phyloP scores from a whole-genome alignment of 2,329 filamentous ascomycete species.

The Epicoccum nigrum region DNA sequence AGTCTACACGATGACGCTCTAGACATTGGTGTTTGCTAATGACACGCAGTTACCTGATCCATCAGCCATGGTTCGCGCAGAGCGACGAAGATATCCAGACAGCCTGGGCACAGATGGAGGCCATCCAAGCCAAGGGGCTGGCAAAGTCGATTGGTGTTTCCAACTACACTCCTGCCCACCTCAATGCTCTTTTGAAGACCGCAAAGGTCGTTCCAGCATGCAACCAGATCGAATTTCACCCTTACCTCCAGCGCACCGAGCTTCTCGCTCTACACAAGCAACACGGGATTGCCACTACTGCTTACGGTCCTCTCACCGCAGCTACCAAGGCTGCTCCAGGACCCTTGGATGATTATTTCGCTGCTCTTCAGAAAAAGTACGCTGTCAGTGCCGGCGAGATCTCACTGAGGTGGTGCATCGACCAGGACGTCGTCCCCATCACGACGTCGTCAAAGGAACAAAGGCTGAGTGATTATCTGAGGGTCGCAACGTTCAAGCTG shows the following conservation, averaged over 20 bases:
- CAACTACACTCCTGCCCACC: constrained; percentile 61
- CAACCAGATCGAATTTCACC: constrained; percentile 74
- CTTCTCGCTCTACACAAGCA: constrained; percentile 61
- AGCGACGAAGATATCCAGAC: constrained; percentile 61
- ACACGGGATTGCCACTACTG: constrained; percentile 55
- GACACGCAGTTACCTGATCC: constrained; percentile 62
- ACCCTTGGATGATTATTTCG: constrained; percentile 60
- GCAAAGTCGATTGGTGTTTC: constrained; percentile 67
- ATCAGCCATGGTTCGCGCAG: constrained; percentile 64
- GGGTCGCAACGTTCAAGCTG: constrained; percentile 62
- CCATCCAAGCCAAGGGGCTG: constrained; percentile 62
- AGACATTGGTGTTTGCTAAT: constrained; percentile 2
- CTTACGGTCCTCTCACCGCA: constrained; percentile 57
- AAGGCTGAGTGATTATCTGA: constrained; percentile 63
- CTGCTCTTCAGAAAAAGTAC: constrained; percentile 64
- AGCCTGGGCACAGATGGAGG: constrained; percentile 66
- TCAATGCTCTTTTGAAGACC: constrained; percentile 60
- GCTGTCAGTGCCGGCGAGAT: constrained; percentile 64
- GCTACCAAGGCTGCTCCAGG: constrained; percentile 62
- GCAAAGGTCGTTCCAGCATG: constrained; percentile 64
- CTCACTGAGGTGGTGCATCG: constrained; percentile 64
- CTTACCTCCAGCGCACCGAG: constrained; percentile 67
- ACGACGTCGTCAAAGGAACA: constrained; percentile 67
- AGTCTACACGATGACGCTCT: constrained; percentile 9
- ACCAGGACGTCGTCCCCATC: constrained; percentile 64